Conservation (phyloP, 2,329 filamentous ascomycete genomes). For the Leptographium lundbergii region DNA sequence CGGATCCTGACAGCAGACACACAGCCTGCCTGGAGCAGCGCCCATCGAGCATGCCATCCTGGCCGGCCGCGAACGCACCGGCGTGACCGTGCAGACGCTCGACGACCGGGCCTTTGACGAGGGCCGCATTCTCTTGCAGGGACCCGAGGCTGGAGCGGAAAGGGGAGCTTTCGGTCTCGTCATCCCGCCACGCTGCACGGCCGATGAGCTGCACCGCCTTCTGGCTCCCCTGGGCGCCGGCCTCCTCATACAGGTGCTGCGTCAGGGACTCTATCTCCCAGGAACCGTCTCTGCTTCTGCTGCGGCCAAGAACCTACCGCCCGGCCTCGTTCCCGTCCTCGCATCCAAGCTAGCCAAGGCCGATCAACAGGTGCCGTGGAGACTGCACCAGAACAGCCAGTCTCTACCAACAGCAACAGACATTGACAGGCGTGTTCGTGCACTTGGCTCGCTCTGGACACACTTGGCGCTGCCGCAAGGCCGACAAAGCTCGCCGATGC, state of each 20-base stretch:
- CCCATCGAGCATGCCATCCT: conserved; percentile 80
- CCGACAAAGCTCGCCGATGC: neutral
- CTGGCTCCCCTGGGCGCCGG: conserved; percentile 54
- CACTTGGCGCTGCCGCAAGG: conserved; percentile 10
- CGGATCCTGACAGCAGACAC: neutral
- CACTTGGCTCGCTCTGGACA: conserved; percentile 57
- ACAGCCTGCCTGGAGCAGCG: conserved; percentile 68
- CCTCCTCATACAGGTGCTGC: conserved; percentile 57
- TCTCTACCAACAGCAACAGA: neutral
- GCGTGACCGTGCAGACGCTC: conserved; percentile 79
- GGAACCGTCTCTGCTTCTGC: conserved; percentile 21
- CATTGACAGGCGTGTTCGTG: conserved; percentile 40
- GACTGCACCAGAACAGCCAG: neutral
- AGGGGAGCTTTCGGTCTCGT: conserved; percentile 36
- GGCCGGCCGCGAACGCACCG: conserved; percentile 44
- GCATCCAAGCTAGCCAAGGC: conserved; percentile 62
- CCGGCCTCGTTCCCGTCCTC: conserved; percentile 23
- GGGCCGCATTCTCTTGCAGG: conserved; percentile 63
- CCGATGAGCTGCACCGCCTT: conserved; percentile 30
- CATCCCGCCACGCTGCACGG: conserved; percentile 28
- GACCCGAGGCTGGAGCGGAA: conserved; percentile 21
- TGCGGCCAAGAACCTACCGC: neutral
- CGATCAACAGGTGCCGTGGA: conserved; percentile 52
- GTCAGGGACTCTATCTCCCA: conserved; percentile 49
- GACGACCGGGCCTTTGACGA: conserved; percentile 66